Conservation (phyloP, 1,139 yeast species). For the Pichia inconspicua region DNA sequence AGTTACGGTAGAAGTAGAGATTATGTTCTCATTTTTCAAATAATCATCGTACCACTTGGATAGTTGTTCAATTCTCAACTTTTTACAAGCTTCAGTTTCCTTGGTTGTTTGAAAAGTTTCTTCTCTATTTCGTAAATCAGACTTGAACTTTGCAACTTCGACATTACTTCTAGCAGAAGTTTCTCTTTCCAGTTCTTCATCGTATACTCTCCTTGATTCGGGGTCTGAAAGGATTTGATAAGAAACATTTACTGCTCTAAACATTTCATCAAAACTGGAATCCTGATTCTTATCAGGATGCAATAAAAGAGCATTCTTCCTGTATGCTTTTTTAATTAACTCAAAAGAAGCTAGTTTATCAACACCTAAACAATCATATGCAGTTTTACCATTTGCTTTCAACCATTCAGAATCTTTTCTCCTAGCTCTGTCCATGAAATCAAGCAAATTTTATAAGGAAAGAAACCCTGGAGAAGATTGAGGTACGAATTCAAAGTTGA, state of each 20-base stretch:
- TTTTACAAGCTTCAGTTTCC: background rate
- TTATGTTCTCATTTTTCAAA: constrained; percentile 25
- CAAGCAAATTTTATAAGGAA: background rate
- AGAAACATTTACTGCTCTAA: constrained; percentile 34
- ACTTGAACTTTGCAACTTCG: constrained; percentile 2
- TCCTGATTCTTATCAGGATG: constrained; percentile 45
- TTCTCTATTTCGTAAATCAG: constrained; percentile 7
- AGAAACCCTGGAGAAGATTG: background rate
- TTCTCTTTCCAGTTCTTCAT: constrained; percentile 20
- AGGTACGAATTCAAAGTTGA: background rate
- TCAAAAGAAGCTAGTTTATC: constrained; percentile 20
- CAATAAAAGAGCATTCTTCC: constrained; percentile 23
- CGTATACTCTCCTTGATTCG: constrained; percentile 31
- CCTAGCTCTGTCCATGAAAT: constrained; percentile 5
- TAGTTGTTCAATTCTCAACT: constrained; percentile 11
- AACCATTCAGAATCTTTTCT: constrained; percentile 23
- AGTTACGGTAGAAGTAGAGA: constrained; percentile 1
- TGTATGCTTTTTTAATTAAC: constrained; percentile 25
- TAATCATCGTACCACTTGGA: constrained; percentile 22
- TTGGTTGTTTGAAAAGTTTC: background rate
- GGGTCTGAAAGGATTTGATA: constrained; percentile 36
- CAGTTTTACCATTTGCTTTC: constrained; percentile 12
- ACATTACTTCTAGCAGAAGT: background rate
- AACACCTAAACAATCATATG: constrained; percentile 21
- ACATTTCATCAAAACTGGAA: constrained; percentile 29